Conservation (phyloP, 2,329 filamentous ascomycete species). For the Penicillium sp. region DNA sequence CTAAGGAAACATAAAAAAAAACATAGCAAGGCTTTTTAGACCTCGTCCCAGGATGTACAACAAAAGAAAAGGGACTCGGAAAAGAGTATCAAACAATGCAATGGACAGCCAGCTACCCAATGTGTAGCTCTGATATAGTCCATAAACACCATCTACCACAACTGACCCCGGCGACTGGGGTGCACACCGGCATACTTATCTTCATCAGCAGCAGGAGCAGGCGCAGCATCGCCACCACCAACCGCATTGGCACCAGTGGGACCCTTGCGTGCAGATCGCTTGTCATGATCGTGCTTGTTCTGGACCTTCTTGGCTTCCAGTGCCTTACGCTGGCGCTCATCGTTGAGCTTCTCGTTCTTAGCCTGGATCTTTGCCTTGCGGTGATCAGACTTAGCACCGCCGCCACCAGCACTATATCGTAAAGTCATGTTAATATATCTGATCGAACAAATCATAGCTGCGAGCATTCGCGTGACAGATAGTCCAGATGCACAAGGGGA, state of each 20-base stretch:
- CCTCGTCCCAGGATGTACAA: slow-evolving; percentile 1
- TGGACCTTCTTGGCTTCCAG: slow-evolving; percentile 51
- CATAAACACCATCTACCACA: slow-evolving; percentile 22
- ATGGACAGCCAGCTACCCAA: not conserved
- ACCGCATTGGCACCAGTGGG: slow-evolving; percentile 26
- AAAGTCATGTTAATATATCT: not conserved
- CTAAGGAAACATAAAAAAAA: not conserved
- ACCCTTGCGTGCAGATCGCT: slow-evolving; percentile 11
- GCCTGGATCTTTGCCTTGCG: slow-evolving; percentile 74
- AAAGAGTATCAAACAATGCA: not conserved
- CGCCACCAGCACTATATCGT: slow-evolving; percentile 66
- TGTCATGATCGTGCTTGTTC: slow-evolving; percentile 16
- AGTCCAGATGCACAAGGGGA: not conserved
- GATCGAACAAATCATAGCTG: not conserved
- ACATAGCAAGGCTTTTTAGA: not conserved
- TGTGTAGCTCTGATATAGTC: not conserved
- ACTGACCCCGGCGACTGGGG: slow-evolving; percentile 44
- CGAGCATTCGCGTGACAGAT: not conserved
- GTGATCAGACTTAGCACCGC: slow-evolving; percentile 69
- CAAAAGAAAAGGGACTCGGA: not conserved
- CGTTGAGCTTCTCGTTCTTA: slow-evolving; percentile 85
- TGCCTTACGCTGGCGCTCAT: slow-evolving; percentile 58
- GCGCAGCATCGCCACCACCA: not conserved
- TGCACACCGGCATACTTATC: slow-evolving; percentile 42
- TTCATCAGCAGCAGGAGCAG: slow-evolving; percentile 9